Conservation (phyloP, 306 rosid species). For the Prunus mongolica region DNA sequence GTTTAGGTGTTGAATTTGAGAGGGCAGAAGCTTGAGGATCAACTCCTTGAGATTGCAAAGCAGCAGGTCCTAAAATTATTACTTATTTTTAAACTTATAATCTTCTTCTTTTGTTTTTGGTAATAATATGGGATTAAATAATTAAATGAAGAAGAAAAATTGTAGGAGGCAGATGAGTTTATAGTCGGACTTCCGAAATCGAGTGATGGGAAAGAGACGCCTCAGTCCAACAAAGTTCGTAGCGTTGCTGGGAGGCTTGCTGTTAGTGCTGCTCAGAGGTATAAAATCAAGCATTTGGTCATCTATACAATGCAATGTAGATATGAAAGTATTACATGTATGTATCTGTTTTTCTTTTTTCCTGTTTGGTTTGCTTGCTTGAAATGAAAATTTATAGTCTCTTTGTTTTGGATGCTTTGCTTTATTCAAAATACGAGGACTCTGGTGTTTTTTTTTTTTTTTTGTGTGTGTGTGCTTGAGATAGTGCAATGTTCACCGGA, state of each 20-base stretch:
- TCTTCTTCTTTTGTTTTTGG: no score
- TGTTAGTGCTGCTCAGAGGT: slow-evolving; percentile 80
- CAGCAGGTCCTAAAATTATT: slow-evolving; percentile 32
- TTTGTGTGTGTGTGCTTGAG: no score
- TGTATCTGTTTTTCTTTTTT: background rate
- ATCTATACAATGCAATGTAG: no score
- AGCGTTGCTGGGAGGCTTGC: slow-evolving; percentile 82
- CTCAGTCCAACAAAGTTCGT: slow-evolving; percentile 81
- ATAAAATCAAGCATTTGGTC: no score
- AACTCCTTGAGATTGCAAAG: slow-evolving; percentile 69
- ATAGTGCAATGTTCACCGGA: background rate
- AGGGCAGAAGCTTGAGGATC: slow-evolving; percentile 77
- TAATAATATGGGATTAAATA: background rate
- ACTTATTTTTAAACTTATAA: no score
- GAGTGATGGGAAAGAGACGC: slow-evolving; percentile 70
- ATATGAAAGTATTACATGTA: no score
- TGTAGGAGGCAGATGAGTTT: slow-evolving; percentile 89
- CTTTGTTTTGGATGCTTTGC: background rate
- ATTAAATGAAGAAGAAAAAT: slow-evolving; percentile 11
- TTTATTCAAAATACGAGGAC: background rate
- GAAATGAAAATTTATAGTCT: background rate
- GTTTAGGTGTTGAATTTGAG: slow-evolving; percentile 75
- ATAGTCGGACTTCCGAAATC: slow-evolving; percentile 87
- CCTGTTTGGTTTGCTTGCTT: background rate
- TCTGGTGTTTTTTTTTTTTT: no score